A percentile compares a stretch with the other conserved stretches of the same genome.
Conservation (phyloP, 2,329 filamentous ascomycete species). For the Conoideocrella luteorostrata region DNA sequence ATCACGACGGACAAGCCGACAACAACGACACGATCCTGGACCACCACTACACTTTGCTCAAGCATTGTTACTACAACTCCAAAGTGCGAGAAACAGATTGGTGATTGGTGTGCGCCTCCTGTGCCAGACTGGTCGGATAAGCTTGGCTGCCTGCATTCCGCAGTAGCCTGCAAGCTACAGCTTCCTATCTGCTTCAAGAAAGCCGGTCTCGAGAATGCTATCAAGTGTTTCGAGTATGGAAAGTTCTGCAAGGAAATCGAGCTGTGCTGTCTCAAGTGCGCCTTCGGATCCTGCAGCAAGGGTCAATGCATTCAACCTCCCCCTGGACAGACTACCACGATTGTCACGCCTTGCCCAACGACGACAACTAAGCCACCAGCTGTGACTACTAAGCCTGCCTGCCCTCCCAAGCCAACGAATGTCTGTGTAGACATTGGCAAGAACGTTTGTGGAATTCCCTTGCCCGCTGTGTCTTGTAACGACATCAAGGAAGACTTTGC, state of each 20-base stretch:
- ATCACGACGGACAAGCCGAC: neutral
- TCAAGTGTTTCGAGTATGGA: neutral
- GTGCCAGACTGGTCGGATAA: neutral
- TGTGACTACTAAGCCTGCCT: neutral
- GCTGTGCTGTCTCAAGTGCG: neutral
- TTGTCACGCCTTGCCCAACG: neutral
- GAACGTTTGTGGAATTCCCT: neutral
- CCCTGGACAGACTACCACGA: neutral
- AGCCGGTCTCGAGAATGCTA: neutral
- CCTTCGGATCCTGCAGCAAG: neutral
- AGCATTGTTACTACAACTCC: neutral
- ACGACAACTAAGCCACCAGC: neutral
- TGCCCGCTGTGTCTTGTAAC: constrained; percentile 1
- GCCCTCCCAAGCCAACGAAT: neutral
- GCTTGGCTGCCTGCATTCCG: neutral
- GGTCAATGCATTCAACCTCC: neutral
- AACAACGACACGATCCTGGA: neutral
- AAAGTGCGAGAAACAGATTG: neutral
- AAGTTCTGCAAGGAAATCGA: neutral
- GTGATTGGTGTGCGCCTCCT: neutral
- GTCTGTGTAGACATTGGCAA: neutral
- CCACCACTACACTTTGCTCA: neutral
- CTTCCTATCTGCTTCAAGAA: neutral
- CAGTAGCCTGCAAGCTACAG: neutral
- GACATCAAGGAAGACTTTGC: neutral